A percentile compares a stretch with the other conserved stretches of the same genome.
These are phyloP conservation scores for Euryodendron excelsum DNA, from an alignment of 148 eudicot genomes.

Conservation along the genomic window DNA sequence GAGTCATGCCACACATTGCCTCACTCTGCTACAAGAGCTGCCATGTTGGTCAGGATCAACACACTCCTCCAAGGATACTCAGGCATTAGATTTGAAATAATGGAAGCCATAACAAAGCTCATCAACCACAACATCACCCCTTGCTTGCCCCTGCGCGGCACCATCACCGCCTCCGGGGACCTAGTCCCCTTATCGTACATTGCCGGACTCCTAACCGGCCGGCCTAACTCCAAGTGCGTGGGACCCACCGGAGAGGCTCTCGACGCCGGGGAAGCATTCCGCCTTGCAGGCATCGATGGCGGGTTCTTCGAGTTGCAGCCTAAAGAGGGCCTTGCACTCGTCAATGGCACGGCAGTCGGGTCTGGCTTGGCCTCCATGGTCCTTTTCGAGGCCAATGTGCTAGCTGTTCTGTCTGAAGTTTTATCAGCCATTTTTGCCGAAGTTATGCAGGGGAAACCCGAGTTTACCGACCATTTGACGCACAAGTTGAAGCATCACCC, in stretches of 20 bases:
- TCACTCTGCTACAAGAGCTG: background rate
- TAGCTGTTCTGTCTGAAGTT: constrained; percentile 19
- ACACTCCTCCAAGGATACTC: background rate
- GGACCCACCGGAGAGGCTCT: constrained; percentile 20
- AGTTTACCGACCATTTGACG: constrained; percentile 24
- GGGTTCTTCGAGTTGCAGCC: constrained; percentile 32
- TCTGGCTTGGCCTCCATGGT: constrained; percentile 25
- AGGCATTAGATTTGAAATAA: background rate
- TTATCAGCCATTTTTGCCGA: constrained; percentile 22
- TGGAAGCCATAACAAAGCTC: background rate
- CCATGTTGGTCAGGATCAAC: background rate
- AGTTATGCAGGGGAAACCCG: constrained; percentile 28
- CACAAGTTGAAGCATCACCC: constrained; percentile 29
- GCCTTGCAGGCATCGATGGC: constrained; percentile 11
- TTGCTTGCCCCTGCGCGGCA: background rate
- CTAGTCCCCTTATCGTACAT: background rate
- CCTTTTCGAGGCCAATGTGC: constrained; percentile 20
- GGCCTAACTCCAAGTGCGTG: background rate
- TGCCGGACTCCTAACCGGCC: background rate
- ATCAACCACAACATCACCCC: background rate
- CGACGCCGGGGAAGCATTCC: constrained; percentile 8
- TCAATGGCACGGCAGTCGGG: constrained; percentile 26
- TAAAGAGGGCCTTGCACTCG: constrained; percentile 28
- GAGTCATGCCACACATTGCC: background rate
- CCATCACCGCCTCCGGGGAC: background rate